Conservation (phyloP, 2,329 filamentous ascomycete genomes). For the Paracoccidioides brasiliensis region DNA sequence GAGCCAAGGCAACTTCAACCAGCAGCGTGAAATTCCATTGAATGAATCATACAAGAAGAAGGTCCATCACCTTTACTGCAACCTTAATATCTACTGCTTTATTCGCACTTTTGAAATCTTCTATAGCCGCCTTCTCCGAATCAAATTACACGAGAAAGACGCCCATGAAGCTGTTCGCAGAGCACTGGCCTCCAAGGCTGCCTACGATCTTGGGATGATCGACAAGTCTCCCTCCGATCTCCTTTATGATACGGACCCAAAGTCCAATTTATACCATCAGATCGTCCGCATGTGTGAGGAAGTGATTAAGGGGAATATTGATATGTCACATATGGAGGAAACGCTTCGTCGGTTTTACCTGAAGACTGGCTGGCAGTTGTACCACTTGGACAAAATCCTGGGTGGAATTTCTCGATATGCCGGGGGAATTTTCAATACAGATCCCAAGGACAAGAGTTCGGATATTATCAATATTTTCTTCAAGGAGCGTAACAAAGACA, state of each 20-base stretch:
- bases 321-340: slow-evolving; percentile 76
- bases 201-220: slow-evolving; percentile 68
- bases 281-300: slow-evolving; percentile 78
- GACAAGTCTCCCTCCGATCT: slow-evolving; percentile 63
- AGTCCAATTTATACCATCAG: slow-evolving; percentile 70
- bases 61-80: slow-evolving; percentile 82
- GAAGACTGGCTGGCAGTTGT: slow-evolving; percentile 80
- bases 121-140: slow-evolving; percentile 67
- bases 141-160: slow-evolving; percentile 65
- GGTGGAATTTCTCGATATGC: slow-evolving; percentile 69
- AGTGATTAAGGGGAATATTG: slow-evolving; percentile 67
- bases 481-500: slow-evolving; percentile 63
- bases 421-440: slow-evolving; percentile 67
- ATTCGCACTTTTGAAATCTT: slow-evolving; percentile 87
- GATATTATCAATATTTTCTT: slow-evolving; percentile 84
- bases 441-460: slow-evolving; percentile 83
- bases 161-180: slow-evolving; percentile 63
- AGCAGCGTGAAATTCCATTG: slow-evolving; percentile 48
- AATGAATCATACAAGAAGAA: slow-evolving; percentile 72
- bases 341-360: slow-evolving; percentile 85
- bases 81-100: slow-evolving; percentile 86
- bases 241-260: slow-evolving; percentile 52
- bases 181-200: slow-evolving; percentile 63
- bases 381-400: slow-evolving; percentile 82
- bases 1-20: slow-evolving; percentile 41